These are phyloP conservation scores for Hypoxylon lienhwacheense DNA, from an alignment of 495 filamentous ascomycete species.

Conservation along the genomic window DNA sequence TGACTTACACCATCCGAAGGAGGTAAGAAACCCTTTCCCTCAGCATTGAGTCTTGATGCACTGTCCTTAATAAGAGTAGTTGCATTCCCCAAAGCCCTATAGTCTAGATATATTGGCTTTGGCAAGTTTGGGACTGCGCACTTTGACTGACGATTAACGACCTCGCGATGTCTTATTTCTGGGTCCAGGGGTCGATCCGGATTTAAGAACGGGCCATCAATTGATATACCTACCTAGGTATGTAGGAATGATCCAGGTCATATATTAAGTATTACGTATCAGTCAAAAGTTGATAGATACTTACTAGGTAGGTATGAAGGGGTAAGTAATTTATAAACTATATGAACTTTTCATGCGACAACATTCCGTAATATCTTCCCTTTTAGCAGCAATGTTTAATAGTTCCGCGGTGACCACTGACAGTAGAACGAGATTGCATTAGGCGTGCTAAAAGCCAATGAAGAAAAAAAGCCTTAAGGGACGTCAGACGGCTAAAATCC, in stretches of 20 bases:
- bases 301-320: neutral
- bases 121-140: constrained; percentile 3
- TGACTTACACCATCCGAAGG: neutral
- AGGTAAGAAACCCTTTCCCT: neutral
- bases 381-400: neutral
- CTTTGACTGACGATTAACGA: constrained; percentile 12
- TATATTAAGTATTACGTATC: too few species aligned
- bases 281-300: too few species aligned
- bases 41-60: neutral
- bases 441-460: constrained; percentile 21
- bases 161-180: constrained; percentile 34
- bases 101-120: constrained; percentile 17
- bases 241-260: too few species aligned
- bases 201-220: constrained; percentile 25
- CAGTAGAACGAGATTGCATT: constrained; percentile 9
- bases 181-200: constrained; percentile 17
- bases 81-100: neutral
- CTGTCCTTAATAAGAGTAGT: neutral
- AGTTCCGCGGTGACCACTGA: neutral
- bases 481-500: constrained; percentile 2
- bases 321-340: neutral
- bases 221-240: constrained; percentile 3
- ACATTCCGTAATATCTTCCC: neutral
- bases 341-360: constrained; percentile 5
- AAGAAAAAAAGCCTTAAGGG: constrained; percentile 10